Conservation (phyloP, 179 eudicot species). For the Heliamphora pulchella region DNA sequence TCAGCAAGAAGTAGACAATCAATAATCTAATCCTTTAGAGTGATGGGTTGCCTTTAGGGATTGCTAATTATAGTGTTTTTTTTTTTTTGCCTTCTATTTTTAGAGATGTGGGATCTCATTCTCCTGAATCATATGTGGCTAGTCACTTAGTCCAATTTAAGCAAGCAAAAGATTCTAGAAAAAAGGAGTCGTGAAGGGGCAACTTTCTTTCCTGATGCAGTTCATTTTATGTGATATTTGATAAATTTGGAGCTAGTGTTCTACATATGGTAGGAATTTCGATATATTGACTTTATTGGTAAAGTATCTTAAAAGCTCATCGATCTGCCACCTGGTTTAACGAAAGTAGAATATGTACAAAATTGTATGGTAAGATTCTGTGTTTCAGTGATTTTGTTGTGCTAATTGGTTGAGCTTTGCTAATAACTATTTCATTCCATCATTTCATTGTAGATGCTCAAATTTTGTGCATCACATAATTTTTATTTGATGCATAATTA, state of each 20-base stretch:
- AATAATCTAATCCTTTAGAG: background rate
- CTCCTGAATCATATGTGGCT: background rate
- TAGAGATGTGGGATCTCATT: background rate
- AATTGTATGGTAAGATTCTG: background rate
- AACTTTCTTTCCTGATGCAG: background rate
- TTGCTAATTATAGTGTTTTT: background rate
- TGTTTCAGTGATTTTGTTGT: background rate
- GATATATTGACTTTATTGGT: background rate
- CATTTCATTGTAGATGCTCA: background rate
- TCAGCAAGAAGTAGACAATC: background rate
- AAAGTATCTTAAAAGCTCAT: background rate
- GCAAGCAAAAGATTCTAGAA: background rate
- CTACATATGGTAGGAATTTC: background rate
- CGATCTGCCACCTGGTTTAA: background rate
- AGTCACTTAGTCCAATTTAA: background rate
- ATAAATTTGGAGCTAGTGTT: slow-evolving; percentile 3
- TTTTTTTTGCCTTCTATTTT: background rate
- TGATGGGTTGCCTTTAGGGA: background rate
- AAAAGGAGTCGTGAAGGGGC: background rate
- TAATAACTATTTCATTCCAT: background rate
- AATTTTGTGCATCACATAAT: background rate
- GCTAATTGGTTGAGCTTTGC: background rate
- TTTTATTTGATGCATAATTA: background rate
- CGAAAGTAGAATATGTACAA: background rate
- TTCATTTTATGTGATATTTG: background rate